Evolutionary conservation across 2,329 filamentous ascomycete genomes (phyloP), one percentile per base, ranked within the genome.

Genomic region (Hypoxylon sp.): DNA sequence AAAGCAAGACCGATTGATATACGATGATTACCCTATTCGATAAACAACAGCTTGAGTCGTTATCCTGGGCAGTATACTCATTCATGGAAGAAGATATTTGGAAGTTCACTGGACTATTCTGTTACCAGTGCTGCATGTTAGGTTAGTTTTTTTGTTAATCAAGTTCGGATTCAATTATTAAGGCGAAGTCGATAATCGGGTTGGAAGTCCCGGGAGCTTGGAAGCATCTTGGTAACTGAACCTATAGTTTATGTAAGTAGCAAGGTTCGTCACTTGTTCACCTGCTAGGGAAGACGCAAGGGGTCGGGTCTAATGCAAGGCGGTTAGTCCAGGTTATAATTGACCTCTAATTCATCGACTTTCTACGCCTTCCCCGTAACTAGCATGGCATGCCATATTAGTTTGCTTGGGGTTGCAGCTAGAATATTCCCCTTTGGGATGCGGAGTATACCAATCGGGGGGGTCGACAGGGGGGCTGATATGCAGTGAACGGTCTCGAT

Each of bases 401-500:
- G 47, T 58, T 29, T 27, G 23, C 16, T 25, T 50, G n/a, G 45
- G 9, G 11, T 29, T 23, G 32, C 16, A 47, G 14, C 29, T 41
- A 21, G 23, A 47, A 45, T 12, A 34, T 30, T 14, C 11, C 46
- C 12, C 41, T 51, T 43, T 56, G n/a, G 29, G 53, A 34, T 58
- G 47, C 59, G 59, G 51, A 61, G 45, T 41, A 45, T 37, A 30
- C 25, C 32, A 25, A 45, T 51, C 46, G 41, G 34, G 51, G 51
- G 46, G 52, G 25, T 29, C 21, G 21, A 37, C 57, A 60, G 47
- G 39, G 47, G 21, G 19, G 16, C 25, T 14, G 21, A 46, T 12
- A 52, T 57, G 50, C 50, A 50, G 43, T 48, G 50, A 55, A 41
- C 25, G 58, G 58, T 55, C 58, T 61, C 58, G 50, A 61, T 27